Evolutionary conservation across 208 protist genomes (phyloP).

Genomic region (Crithidia acanthocephali): DNA sequence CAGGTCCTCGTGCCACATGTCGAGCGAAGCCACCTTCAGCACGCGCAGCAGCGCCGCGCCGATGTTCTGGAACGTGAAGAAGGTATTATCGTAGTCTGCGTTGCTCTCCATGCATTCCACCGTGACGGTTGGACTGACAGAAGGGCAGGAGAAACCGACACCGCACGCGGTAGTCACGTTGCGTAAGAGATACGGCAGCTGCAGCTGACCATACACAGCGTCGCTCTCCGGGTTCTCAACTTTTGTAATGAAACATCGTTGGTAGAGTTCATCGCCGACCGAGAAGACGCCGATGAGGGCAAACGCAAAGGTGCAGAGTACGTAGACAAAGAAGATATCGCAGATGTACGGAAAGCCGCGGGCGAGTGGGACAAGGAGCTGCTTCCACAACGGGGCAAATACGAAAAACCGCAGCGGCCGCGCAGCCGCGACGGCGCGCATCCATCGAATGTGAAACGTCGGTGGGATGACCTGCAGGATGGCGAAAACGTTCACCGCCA

Average conservation of each 20-base stretch:
- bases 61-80: conserved; percentile 42
- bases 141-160: conserved; percentile 13
- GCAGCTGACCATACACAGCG: conserved; percentile 2
- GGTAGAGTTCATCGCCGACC: conserved; percentile 26
- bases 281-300: conserved; percentile 40
- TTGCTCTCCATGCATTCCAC: conserved; percentile 22
- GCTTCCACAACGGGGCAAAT: conserved; percentile 20
- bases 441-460: conserved; percentile 48
- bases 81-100: conserved; percentile 9
- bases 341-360: conserved; percentile 32
- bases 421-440: conserved; percentile 48
- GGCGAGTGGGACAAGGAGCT: conserved; percentile 32
- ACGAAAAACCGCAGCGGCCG: conserved; percentile 56
- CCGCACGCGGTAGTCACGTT: conserved; percentile 23
- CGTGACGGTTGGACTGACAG: conserved; percentile 12
- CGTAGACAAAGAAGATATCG: conserved; percentile 39
- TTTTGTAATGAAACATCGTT: conserved; percentile 45
- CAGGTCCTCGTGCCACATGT: conserved; percentile 56
- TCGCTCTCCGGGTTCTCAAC: background rate
- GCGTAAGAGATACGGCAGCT: conserved; percentile 24
- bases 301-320: conserved; percentile 37
- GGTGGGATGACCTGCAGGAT: conserved; percentile 52
- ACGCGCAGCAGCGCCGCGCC: conserved; percentile 43
- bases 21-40: conserved; percentile 41
- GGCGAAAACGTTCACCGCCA: conserved; percentile 48